These are phyloP conservation scores for Candida anglica DNA, from an alignment of 805 yeast species.

Conservation along the genomic window DNA sequence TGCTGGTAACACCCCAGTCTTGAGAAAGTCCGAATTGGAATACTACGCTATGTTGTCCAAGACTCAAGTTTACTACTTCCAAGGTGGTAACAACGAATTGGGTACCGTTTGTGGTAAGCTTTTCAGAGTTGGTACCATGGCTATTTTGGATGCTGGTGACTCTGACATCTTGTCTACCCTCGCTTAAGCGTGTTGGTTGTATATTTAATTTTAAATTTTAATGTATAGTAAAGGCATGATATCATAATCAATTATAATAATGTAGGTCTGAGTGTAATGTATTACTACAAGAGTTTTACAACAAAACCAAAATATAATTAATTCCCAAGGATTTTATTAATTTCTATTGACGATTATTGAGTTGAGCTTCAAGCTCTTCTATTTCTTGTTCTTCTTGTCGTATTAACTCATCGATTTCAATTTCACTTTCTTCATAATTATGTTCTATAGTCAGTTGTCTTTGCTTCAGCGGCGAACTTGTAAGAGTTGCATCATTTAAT, in stretches of 20 bases:
- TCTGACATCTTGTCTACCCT: conserved; percentile 87
- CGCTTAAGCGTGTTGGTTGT: conserved; percentile 4
- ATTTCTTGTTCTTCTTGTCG: conserved; percentile 45
- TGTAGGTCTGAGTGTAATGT: no score
- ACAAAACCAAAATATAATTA: neutral
- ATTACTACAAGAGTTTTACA: neutral
- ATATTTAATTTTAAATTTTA: neutral
- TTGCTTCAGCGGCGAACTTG: conserved; percentile 18
- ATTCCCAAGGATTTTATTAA: neutral
- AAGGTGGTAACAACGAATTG: conserved; percentile 99
- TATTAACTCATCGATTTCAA: conserved; percentile 38
- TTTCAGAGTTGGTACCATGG: conserved; percentile 98
- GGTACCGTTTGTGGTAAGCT: conserved; percentile 99
- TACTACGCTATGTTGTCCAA: conserved; percentile 99
- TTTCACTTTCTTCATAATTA: conserved; percentile 5
- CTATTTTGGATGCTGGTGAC: conserved; percentile 98
- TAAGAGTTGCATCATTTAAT: conserved; percentile 19
- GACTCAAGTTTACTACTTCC: conserved; percentile 97
- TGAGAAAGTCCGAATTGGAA: conserved; percentile 99
- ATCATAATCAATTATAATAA: no score
- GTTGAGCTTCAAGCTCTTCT: conserved; percentile 33
- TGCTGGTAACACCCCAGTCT: conserved; percentile 99
- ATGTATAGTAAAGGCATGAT: no score
- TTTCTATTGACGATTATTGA: conserved; percentile 11
- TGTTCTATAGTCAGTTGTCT: no score